Conservation (phyloP, 768 basidiomycete species). For the Mycena maculata region DNA sequence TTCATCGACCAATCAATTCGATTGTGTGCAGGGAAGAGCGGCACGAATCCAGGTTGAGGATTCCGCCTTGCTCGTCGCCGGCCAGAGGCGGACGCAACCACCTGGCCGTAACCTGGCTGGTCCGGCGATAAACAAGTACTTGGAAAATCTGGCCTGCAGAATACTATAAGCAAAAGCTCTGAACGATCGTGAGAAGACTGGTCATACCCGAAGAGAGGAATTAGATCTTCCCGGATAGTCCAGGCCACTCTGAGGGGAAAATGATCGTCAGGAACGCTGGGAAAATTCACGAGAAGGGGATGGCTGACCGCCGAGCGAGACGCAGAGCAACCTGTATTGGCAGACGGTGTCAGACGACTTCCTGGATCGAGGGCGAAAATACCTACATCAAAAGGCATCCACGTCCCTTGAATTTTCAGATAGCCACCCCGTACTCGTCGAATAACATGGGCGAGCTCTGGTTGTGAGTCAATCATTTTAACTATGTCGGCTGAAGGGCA, state of each 20-base stretch:
- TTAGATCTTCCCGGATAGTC: conserved; percentile 86
- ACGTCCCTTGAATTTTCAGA: conserved; percentile 93
- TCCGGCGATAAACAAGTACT: conserved; percentile 86
- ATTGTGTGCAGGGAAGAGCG: conserved; percentile 28
- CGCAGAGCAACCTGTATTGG: conserved; percentile 75
- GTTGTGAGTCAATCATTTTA: conserved; percentile 92
- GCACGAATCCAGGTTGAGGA: conserved; percentile 51
- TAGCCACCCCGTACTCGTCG: conserved; percentile 89
- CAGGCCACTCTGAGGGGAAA: conserved; percentile 77
- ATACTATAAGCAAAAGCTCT: not conserved
- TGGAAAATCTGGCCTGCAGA: conserved; percentile 81
- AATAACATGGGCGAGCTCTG: conserved; percentile 84
- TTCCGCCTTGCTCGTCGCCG: conserved; percentile 71
- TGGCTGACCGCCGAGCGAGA: conserved; percentile 78
- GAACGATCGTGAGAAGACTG: conserved; percentile 4
- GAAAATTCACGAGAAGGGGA: conserved; percentile 19
- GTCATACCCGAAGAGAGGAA: conserved; percentile 88
- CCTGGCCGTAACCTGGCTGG: conserved; percentile 88
- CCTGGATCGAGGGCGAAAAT: not conserved
- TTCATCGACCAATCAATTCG: not conserved
- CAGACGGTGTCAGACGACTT: conserved; percentile 22
- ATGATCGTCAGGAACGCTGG: conserved; percentile 13
- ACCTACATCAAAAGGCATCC: conserved; percentile 91
- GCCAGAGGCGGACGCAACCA: conserved; percentile 70
- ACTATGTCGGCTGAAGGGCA: conserved; percentile 81